phyloP scores from a whole-genome alignment of 2,329 filamentous ascomycete genomes.

The Pseudogymnoascus sp. region DNA sequence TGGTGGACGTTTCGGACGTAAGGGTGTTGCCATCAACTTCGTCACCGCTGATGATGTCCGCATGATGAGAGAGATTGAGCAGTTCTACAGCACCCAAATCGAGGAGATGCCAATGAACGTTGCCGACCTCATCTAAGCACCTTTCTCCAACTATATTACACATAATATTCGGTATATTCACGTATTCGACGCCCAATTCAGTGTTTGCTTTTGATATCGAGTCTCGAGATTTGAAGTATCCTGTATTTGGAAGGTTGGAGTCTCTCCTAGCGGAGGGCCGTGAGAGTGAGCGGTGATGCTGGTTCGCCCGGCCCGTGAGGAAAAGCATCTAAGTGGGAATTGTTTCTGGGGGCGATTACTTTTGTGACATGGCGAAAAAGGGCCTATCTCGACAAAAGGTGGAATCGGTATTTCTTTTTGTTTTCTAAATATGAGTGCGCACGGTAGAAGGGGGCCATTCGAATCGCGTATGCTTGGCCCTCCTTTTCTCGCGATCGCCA shows the following conservation, averaged over 20 bases:
- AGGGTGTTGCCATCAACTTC: conserved; percentile 99
- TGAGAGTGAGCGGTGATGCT: conserved; percentile 29
- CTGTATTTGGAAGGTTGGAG: conserved; percentile 1
- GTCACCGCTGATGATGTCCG: conserved; percentile 97
- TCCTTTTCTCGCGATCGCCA: conserved; percentile 6
- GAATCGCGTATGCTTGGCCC: conserved; percentile 4
- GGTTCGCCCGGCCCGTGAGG: conserved; percentile 30
- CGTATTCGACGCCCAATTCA: conserved; percentile 2
- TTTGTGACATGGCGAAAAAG: conserved; percentile 2
- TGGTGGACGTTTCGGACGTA: conserved; percentile 98
- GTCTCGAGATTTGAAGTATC: conserved; percentile 1
- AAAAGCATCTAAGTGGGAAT: conserved; percentile 14
- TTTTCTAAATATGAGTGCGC: conserved; percentile 3
- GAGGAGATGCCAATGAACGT: conserved; percentile 99
- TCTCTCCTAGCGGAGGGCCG: conserved; percentile 20
- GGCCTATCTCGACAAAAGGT: conserved; percentile 3
- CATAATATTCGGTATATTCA: conserved; percentile 6
- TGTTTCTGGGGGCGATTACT: background rate
- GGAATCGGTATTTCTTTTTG: conserved; percentile 6
- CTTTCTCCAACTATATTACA: conserved; percentile 12
- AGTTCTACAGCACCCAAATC: conserved; percentile 99
- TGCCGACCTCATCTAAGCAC: conserved; percentile 61
- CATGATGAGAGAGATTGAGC: conserved; percentile 99
- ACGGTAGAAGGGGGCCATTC: conserved; percentile 5
- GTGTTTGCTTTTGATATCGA: conserved; percentile 3